Evolutionary conservation across 2,329 filamentous ascomycete species (phyloP), one percentile per base, ranked within the genome.

Genomic region (Pseudopyricularia javanii): DNA sequence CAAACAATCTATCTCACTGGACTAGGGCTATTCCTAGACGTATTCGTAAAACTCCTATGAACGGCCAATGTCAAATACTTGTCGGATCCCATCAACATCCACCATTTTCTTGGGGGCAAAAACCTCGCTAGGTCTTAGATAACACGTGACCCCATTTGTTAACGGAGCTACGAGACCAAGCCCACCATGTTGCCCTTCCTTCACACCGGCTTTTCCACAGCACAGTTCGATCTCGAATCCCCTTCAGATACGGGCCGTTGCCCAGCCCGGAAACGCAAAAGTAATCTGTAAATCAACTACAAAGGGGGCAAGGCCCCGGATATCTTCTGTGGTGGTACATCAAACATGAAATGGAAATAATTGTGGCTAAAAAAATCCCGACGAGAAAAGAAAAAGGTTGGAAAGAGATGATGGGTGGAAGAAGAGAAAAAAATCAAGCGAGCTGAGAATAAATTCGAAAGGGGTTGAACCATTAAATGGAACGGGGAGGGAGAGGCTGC

Each of bases 401-500:
- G 3, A 40, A 22, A 40, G 11, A 12, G 6, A 12, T 30, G 9
- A 30, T 5, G 9, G 3, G n/a, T 14, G 11, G 17, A 22, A 26
- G 22, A 24, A 50, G 7, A 3, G n/a, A 30, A 32, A 22, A 33
- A 30, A 26, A 22, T 17, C 35, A 35, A 33, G 7, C 22, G 26
- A 22, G 12, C 14, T 26, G 15, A 26, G 22, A 14, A 17, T 9
- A 26, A 30, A 17, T 30, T 30, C 28, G 28, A 30, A 30, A 30
- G 28, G 28, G 28, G 9, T 30, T 30, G 9, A 47, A 43, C 40
- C 6, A 51, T 51, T 57, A 56, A 57, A 50, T 57, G 49, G 52
- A 55, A 54, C 51, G 54, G 57, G 53, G 52, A 53, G 30, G 32
- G 54, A 49, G 40, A 12, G 30, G 17, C 28, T 33, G 47, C 17